These are phyloP conservation scores for Leccinum disarticulatum DNA, from an alignment of 768 basidiomycete genomes.

Conservation along the genomic window DNA sequence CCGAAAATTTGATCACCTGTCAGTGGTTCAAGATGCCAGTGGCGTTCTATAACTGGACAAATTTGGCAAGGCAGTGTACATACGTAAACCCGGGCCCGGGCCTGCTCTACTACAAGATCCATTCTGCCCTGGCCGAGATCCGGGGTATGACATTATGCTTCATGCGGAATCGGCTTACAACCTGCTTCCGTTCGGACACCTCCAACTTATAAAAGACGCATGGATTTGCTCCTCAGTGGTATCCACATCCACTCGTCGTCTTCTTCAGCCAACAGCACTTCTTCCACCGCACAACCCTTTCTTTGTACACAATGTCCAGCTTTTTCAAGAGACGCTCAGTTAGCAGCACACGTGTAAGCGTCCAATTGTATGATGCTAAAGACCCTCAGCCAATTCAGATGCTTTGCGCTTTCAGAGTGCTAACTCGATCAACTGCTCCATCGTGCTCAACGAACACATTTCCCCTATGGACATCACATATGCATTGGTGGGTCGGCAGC, in stretches of 20 bases:
- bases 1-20: neutral
- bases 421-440: conserved; percentile 17
- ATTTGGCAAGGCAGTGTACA: too few species aligned
- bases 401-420: conserved; percentile 13
- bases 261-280: neutral
- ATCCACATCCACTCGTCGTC: conserved; percentile 2
- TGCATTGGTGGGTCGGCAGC: conserved; percentile 18
- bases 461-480: conserved; percentile 24
- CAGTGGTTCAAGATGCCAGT: neutral
- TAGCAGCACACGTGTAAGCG: conserved; percentile 20
- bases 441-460: conserved; percentile 15
- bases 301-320: conserved; percentile 15
- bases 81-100: neutral
- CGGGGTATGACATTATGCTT: conserved; percentile 5
- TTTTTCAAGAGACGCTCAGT: conserved; percentile 26
- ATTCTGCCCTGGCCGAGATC: conserved; percentile 12
- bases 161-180: conserved; percentile 2
- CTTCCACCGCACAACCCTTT: neutral
- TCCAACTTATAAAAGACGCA: conserved; percentile 22
- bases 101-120: conserved; percentile 10
- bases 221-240: neutral
- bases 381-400: neutral
- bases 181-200: neutral
- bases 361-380: neutral
- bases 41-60: neutral